These are phyloP conservation scores for Passalora sequoiae DNA, from an alignment of 2,329 filamentous ascomycete genomes.

Conservation along the genomic window DNA sequence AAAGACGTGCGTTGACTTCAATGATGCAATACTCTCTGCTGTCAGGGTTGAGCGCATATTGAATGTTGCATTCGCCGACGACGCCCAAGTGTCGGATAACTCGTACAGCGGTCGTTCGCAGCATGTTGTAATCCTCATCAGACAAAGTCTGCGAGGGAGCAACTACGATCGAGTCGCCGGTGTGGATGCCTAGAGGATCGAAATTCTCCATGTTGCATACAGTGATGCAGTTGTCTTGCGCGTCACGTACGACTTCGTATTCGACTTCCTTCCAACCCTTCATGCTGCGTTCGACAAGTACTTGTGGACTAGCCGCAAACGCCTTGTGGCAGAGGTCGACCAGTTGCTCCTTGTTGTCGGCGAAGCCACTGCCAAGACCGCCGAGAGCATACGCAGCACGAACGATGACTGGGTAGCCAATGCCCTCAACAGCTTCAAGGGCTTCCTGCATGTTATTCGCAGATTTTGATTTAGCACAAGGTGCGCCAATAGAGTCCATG, in stretches of 20 bases:
- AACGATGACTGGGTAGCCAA: constrained; percentile 95
- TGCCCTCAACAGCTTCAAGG: constrained; percentile 77
- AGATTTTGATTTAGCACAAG: constrained; percentile 94
- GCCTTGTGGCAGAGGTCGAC: constrained; percentile 88
- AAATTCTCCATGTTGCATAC: constrained; percentile 99
- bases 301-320: constrained; percentile 89
- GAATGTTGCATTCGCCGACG: constrained; percentile 97
- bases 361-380: constrained; percentile 91
- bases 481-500: constrained; percentile 98
- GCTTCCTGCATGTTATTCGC: constrained; percentile 86
- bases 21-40: constrained; percentile 98
- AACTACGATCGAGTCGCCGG: constrained; percentile 96
- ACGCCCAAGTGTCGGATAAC: constrained; percentile 96
- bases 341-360: constrained; percentile 77
- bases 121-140: constrained; percentile 98
- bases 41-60: constrained; percentile 93
- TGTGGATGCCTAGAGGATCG: constrained; percentile 95
- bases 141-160: constrained; percentile 94
- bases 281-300: constrained; percentile 96
- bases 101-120: constrained; percentile 92
- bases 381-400: constrained; percentile 93
- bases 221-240: constrained; percentile 95
- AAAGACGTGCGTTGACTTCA: constrained; percentile 95
- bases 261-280: constrained; percentile 99
- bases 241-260: constrained; percentile 95